Evolutionary conservation across 2,329 filamentous ascomycete species (phyloP).

Genomic region (Didymella arachidicola): DNA sequence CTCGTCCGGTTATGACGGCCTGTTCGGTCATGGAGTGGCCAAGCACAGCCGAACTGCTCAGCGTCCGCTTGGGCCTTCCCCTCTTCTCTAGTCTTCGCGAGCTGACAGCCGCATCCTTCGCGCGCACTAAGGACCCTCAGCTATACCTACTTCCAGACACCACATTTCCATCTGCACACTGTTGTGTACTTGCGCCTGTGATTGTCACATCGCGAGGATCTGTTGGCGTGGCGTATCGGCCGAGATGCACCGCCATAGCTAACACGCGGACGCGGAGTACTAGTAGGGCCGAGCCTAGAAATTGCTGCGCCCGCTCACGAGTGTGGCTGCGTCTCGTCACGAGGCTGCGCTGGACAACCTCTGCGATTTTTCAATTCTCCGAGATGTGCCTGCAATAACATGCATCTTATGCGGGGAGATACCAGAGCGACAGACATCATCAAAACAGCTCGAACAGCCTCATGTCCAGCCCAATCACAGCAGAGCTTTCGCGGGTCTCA

Average conservation of each 20-base stretch:
- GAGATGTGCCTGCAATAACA: constrained; percentile 8
- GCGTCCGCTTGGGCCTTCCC: constrained; percentile 4
- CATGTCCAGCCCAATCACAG: constrained; percentile 23
- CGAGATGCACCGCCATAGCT: constrained; percentile 11
- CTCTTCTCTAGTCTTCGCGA: neutral
- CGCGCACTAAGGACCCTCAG: neutral
- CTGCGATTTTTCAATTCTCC: constrained; percentile 6
- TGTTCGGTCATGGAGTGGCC: constrained; percentile 18
- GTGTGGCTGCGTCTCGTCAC: constrained; percentile 28
- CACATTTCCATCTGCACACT: neutral
- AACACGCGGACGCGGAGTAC: constrained; percentile 9
- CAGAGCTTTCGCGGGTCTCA: constrained; percentile 31
- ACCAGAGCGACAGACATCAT: constrained; percentile 13
- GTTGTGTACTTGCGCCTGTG: neutral
- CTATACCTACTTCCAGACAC: neutral
- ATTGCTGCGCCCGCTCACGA: constrained; percentile 27
- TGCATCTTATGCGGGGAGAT: constrained; percentile 31
- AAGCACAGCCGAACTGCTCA: constrained; percentile 13
- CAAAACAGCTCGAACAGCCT: constrained; percentile 12
- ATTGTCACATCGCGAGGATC: neutral
- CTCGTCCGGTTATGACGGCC: constrained; percentile 30
- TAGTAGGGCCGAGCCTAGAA: constrained; percentile 19
- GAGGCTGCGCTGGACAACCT: constrained; percentile 10
- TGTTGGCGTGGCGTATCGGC: neutral
- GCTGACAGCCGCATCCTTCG: constrained; percentile 6